Percentiles rank a stretch among this genome's conserved stretches.
phyloP scores from a whole-genome alignment of 2,329 filamentous ascomycete species.

The Aureobasidium sp. region DNA sequence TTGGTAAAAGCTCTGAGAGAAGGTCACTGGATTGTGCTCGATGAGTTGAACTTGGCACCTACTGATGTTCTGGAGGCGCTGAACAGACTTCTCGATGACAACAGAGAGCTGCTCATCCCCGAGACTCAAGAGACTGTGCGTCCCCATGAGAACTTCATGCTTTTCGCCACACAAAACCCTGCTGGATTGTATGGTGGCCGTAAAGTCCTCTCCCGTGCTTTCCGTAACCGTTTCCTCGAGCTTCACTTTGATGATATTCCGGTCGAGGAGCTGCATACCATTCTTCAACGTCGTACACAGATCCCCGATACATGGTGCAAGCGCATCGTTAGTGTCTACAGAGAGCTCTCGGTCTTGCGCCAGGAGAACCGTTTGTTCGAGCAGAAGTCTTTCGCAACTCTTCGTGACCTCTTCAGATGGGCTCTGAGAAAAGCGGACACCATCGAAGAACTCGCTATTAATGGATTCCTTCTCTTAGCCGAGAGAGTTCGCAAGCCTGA shows the following conservation, averaged over 20 bases:
- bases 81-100: slow-evolving; percentile 92
- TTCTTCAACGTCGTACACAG: slow-evolving; percentile 78
- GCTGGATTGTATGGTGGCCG: slow-evolving; percentile 90
- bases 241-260: slow-evolving; percentile 98
- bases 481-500: slow-evolving; percentile 89
- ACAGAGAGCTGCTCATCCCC: slow-evolving; percentile 87
- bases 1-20: slow-evolving; percentile 86
- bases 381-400: slow-evolving; percentile 92
- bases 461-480: slow-evolving; percentile 93
- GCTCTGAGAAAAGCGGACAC: slow-evolving; percentile 76
- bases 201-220: slow-evolving; percentile 87
- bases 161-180: slow-evolving; percentile 97
- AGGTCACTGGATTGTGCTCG: slow-evolving; percentile 95
- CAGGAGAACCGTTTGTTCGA: slow-evolving; percentile 91
- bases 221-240: slow-evolving; percentile 94
- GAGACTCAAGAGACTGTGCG: slow-evolving; percentile 92
- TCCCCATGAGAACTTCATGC: slow-evolving; percentile 91
- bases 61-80: slow-evolving; percentile 95
- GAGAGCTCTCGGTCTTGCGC: slow-evolving; percentile 78
- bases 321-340: slow-evolving; percentile 88
- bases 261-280: slow-evolving; percentile 84
- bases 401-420: slow-evolving; percentile 95
- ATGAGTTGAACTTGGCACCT: slow-evolving; percentile 93
- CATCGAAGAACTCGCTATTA: slow-evolving; percentile 77
- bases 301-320: slow-evolving; percentile 87